These are phyloP conservation scores for Trypanosoma brucei DNA, from an alignment of 208 protist genomes.

Conservation along the genomic window DNA sequence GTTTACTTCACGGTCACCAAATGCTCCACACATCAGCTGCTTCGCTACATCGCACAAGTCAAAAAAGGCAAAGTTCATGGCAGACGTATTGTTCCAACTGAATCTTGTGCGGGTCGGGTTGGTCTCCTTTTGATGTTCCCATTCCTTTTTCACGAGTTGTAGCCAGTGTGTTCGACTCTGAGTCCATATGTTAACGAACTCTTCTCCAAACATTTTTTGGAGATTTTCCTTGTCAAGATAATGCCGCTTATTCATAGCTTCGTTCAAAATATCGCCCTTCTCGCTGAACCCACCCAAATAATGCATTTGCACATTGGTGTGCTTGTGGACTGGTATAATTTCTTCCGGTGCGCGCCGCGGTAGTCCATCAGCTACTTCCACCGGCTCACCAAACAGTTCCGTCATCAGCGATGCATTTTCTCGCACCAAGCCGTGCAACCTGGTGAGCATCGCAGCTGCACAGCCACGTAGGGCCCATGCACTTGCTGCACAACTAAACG, in stretches of 20 bases:
- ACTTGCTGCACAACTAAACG: slow-evolving; percentile 37
- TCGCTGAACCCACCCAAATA: slow-evolving; percentile 59
- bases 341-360: slow-evolving; percentile 33
- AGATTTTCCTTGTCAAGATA: slow-evolving; percentile 45
- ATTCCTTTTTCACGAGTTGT: slow-evolving; percentile 52
- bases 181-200: slow-evolving; percentile 65
- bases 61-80: slow-evolving; percentile 85
- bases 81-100: slow-evolving; percentile 77
- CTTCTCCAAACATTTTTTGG: slow-evolving; percentile 26
- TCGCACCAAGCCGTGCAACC: slow-evolving; percentile 33
- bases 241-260: slow-evolving; percentile 34
- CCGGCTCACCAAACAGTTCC: slow-evolving; percentile 61
- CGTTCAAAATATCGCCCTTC: slow-evolving; percentile 20
- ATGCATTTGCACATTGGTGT: slow-evolving; percentile 16
- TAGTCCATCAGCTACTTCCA: slow-evolving; percentile 45
- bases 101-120: slow-evolving; percentile 58
- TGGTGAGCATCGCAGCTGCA: slow-evolving; percentile 21
- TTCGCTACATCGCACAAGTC: slow-evolving; percentile 85
- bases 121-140: slow-evolving; percentile 32
- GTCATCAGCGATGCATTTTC: slow-evolving; percentile 13
- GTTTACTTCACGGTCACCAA: slow-evolving; percentile 47
- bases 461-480: slow-evolving; percentile 27
- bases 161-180: slow-evolving; percentile 54
- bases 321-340: slow-evolving; percentile 31
- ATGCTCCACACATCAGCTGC: slow-evolving; percentile 61